phyloP scores from a whole-genome alignment of 208 protist species.

The Balamuthia mandrillaris region DNA sequence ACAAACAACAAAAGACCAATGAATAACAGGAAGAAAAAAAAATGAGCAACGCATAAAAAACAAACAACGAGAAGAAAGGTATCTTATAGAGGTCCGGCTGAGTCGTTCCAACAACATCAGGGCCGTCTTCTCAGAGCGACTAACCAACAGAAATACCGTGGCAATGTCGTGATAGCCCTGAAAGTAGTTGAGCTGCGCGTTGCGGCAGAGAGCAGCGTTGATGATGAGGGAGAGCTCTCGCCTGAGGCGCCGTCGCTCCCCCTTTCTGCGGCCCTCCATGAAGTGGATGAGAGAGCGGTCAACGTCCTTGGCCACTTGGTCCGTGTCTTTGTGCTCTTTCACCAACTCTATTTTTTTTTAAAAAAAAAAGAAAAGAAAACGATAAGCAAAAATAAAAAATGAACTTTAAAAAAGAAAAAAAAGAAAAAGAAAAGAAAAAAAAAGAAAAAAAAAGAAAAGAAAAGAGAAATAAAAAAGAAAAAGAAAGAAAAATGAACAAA shows the following conservation, averaged over 20 bases:
- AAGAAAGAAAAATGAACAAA: too few species aligned
- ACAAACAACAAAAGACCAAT: not conserved
- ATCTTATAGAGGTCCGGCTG: not conserved
- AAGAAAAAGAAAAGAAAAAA: not conserved
- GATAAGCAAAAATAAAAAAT: not conserved
- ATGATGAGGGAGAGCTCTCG: not conserved
- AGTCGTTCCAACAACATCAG: not conserved
- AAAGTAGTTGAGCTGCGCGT: slow-evolving; percentile 17
- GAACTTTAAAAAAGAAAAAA: not conserved
- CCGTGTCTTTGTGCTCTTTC: slow-evolving; percentile 7
- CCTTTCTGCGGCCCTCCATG: not conserved
- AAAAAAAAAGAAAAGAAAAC: not conserved
- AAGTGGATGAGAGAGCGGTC: slow-evolving; percentile 13
- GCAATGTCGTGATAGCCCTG: slow-evolving; percentile 33
- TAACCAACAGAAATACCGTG: slow-evolving; percentile 14
- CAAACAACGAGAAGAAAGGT: not conserved
- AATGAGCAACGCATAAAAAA: not conserved
- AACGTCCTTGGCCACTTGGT: slow-evolving; percentile 18
- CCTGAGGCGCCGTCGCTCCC: not conserved
- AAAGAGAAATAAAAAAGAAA: not conserved
- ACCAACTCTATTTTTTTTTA: too few species aligned
- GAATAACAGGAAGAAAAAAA: not conserved
- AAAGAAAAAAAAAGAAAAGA: not conserved
- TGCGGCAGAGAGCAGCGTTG: not conserved
- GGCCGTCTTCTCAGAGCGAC: not conserved